These are phyloP conservation scores for Plasmodium blacklocki DNA, from an alignment of 169 alveolate species.

Conservation along the genomic window DNA sequence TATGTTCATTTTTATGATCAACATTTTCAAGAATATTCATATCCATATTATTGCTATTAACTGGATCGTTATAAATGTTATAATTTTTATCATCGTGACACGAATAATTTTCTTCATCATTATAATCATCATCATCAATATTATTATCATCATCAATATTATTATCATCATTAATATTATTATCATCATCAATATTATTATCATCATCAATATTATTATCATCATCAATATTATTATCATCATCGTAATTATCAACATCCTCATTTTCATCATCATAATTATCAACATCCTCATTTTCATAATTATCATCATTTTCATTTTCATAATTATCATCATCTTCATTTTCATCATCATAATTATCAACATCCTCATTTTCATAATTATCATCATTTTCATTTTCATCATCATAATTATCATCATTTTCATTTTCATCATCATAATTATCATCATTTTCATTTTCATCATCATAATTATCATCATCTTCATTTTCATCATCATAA, in stretches of 20 bases:
- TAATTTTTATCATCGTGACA: neutral
- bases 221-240: neutral
- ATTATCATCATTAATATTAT: neutral
- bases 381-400: neutral
- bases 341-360: neutral
- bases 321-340: neutral
- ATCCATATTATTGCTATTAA: neutral
- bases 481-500: no score
- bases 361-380: neutral
- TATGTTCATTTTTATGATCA: neutral
- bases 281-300: neutral
- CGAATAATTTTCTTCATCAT: neutral
- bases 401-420: neutral
- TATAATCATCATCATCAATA: neutral
- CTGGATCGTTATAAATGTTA: slow-evolving; percentile 8
- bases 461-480: no score
- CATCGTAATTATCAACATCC: neutral
- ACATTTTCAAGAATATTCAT: neutral
- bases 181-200: neutral
- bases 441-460: no score
- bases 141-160: neutral
- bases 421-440: no score
- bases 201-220: neutral
- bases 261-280: no score
- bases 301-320: slow-evolving; percentile 4